These are phyloP conservation scores for Melaleuca alternifolia DNA, from an alignment of 345 rosid genomes.

Conservation along the genomic window DNA sequence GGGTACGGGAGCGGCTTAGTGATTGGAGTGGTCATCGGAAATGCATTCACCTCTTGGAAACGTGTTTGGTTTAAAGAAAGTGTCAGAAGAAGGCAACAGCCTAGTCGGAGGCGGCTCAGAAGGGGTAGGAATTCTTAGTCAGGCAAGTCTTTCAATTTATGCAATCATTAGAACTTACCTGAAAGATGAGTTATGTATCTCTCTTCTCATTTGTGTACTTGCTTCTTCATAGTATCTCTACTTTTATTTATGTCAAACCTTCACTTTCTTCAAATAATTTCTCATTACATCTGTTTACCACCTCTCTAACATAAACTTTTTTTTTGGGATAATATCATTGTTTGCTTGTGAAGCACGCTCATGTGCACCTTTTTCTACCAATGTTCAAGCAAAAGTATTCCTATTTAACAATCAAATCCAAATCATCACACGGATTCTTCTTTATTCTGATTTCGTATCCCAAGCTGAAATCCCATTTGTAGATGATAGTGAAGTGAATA, in stretches of 20 bases:
- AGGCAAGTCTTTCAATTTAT: background rate
- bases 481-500: background rate
- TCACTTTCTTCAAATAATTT: background rate
- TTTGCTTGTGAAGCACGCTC: background rate
- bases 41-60: background rate
- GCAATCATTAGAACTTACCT: background rate
- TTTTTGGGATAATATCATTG: background rate
- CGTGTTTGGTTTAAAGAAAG: conserved; percentile 1
- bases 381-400: background rate
- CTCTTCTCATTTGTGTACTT: background rate
- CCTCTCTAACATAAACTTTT: background rate
- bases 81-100: background rate
- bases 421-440: background rate
- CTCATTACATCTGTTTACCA: background rate
- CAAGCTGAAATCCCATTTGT: background rate
- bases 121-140: background rate
- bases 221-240: background rate
- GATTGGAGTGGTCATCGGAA: background rate
- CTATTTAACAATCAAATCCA: background rate
- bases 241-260: background rate
- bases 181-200: background rate
- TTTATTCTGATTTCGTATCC: background rate
- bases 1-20: conserved; percentile 14
- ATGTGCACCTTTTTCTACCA: background rate
- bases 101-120: background rate